Evolutionary conservation across 441 rosid genomes (phyloP).

Genomic region (Breynia disticha): DNA sequence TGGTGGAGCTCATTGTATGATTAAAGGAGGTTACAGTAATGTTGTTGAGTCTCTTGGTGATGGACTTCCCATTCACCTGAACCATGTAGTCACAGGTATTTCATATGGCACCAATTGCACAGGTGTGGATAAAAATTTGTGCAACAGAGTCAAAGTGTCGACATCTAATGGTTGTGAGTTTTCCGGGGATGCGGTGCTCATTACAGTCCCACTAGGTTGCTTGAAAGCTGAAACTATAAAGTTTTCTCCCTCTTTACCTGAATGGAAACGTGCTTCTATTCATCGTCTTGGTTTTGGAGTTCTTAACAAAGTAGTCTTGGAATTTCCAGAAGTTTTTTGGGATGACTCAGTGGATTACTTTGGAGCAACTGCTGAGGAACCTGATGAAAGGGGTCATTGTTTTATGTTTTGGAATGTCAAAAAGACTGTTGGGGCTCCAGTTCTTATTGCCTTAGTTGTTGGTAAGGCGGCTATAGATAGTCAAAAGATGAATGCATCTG

Average conservation of each 20-base stretch:
- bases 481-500: slow-evolving; percentile 51
- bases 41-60: slow-evolving; percentile 84
- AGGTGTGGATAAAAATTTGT: slow-evolving; percentile 21
- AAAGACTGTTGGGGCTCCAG: slow-evolving; percentile 98
- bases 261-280: slow-evolving; percentile 85
- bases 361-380: slow-evolving; percentile 98
- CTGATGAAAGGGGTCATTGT: slow-evolving; percentile 79
- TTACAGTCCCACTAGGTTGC: slow-evolving; percentile 99
- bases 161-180: slow-evolving; percentile 76
- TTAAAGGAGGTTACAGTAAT: slow-evolving; percentile 91
- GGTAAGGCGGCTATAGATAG: slow-evolving; percentile 94
- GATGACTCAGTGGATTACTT: slow-evolving; percentile 96
- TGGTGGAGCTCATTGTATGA: slow-evolving; percentile 99
- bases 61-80: slow-evolving; percentile 56
- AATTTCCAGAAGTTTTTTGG: slow-evolving; percentile 92
- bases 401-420: slow-evolving; percentile 99
- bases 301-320: slow-evolving; percentile 89
- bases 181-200: slow-evolving; percentile 81
- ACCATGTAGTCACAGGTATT: slow-evolving; percentile 68
- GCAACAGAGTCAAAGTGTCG: slow-evolving; percentile 51
- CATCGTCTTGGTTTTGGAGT: slow-evolving; percentile 97
- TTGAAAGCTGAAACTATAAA: slow-evolving; percentile 87
- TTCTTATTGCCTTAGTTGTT: slow-evolving; percentile 91
- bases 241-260: slow-evolving; percentile 85
- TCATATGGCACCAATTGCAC: slow-evolving; percentile 45